A percentile compares a stretch with the other conserved stretches of the same genome.
Conservation (phyloP, 164 flowering plant genomes). For the Akebia trifoliata region DNA sequence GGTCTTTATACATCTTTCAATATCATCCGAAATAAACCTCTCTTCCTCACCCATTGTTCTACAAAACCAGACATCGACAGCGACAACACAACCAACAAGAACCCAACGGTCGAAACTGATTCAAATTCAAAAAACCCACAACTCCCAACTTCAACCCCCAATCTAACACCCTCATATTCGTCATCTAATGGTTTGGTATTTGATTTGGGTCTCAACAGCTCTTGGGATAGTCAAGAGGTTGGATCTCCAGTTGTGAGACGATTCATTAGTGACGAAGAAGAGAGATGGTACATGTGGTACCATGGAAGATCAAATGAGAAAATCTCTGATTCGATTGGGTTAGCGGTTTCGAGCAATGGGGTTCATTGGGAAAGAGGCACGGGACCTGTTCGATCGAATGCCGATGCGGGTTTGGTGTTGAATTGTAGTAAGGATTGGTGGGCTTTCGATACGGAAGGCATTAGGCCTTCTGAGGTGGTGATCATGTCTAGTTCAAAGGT, state of each 20-base stretch:
- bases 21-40: background rate
- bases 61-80: slow-evolving; percentile 38
- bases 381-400: slow-evolving; percentile 35
- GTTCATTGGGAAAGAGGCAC: slow-evolving; percentile 73
- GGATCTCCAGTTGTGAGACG: slow-evolving; percentile 85
- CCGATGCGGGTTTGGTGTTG: slow-evolving; percentile 60
- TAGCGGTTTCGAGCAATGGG: slow-evolving; percentile 84
- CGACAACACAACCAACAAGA: slow-evolving; percentile 19
- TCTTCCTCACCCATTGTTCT: slow-evolving; percentile 36
- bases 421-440: slow-evolving; percentile 73
- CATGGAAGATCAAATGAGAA: slow-evolving; percentile 38
- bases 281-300: slow-evolving; percentile 96
- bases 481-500: slow-evolving; percentile 70
- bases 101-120: slow-evolving; percentile 11
- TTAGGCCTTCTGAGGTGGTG: slow-evolving; percentile 69
- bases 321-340: slow-evolving; percentile 48
- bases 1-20: background rate
- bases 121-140: slow-evolving; percentile 16
- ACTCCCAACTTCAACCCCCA: slow-evolving; percentile 14
- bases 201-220: slow-evolving; percentile 41
- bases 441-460: slow-evolving; percentile 67
- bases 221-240: slow-evolving; percentile 66
- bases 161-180: slow-evolving; percentile 21
- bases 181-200: slow-evolving; percentile 57
- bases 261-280: slow-evolving; percentile 75